Evolutionary conservation across 768 basidiomycete genomes (phyloP).

Genomic region (Serendipita indica): DNA sequence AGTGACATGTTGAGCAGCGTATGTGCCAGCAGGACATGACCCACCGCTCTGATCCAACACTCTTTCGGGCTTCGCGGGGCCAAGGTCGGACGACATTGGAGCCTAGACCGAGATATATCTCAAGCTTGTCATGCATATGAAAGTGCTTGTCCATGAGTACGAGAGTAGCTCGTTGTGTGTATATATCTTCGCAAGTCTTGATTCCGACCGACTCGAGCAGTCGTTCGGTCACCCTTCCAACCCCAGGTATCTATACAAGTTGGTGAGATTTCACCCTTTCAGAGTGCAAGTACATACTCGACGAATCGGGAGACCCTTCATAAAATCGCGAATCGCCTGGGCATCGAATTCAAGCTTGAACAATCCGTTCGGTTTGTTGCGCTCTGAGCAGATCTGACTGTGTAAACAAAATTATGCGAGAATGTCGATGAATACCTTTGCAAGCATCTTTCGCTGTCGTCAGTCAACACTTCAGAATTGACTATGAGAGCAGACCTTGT

Average conservation of each 20-base stretch:
- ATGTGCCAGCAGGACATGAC: not conserved
- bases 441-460: constrained; percentile 50
- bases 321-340: constrained; percentile 53
- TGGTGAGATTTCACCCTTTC: no score
- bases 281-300: constrained; percentile 26
- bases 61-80: constrained; percentile 71
- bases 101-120: constrained; percentile 72
- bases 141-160: constrained; percentile 81
- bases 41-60: constrained; percentile 82
- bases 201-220: constrained; percentile 77
- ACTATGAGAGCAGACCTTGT: constrained; percentile 45
- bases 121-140: constrained; percentile 58
- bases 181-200: constrained; percentile 86
- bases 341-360: constrained; percentile 57
- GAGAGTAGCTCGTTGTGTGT: constrained; percentile 51
- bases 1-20: not conserved
- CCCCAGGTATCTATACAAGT: constrained; percentile 46
- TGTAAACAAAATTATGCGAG: not conserved
- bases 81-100: constrained; percentile 68
- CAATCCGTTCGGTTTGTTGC: constrained; percentile 95
- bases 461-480: constrained; percentile 2
- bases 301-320: constrained; percentile 67
- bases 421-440: constrained; percentile 45
- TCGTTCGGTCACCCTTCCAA: constrained; percentile 83
- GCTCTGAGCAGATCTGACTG: constrained; percentile 78